Evolutionary conservation across 2,329 filamentous ascomycete species (phyloP).

Genomic region (Ilyonectria mors-panacis): DNA sequence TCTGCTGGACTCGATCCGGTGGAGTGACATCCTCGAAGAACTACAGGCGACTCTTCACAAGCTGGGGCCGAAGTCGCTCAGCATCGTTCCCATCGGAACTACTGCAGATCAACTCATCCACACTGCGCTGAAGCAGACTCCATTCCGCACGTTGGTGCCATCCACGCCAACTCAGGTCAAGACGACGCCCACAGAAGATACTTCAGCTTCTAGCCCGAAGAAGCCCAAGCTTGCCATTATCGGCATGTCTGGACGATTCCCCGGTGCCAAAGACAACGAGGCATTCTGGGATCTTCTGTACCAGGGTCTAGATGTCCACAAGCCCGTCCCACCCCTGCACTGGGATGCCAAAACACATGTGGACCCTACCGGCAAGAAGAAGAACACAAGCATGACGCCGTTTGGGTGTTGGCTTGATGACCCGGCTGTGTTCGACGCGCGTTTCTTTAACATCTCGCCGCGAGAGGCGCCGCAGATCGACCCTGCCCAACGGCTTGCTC

Average conservation of each 20-base stretch:
- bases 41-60: constrained; percentile 13
- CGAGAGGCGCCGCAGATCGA: constrained; percentile 62
- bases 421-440: constrained; percentile 76
- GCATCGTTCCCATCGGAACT: constrained; percentile 23
- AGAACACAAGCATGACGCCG: constrained; percentile 68
- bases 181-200: rapidly evolving
- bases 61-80: constrained; percentile 23
- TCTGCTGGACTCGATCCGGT: constrained; percentile 33
- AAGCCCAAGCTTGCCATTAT: constrained; percentile 66
- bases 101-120: constrained; percentile 41
- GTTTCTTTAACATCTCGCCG: constrained; percentile 81
- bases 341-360: constrained; percentile 43
- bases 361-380: constrained; percentile 72
- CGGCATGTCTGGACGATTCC: constrained; percentile 76
- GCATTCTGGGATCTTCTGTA: constrained; percentile 76
- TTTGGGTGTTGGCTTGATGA: constrained; percentile 70
- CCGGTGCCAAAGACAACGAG: constrained; percentile 71
- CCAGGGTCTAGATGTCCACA: constrained; percentile 75
- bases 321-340: constrained; percentile 59
- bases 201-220: neutral
- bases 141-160: constrained; percentile 31
- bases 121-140: constrained; percentile 38
- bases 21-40: constrained; percentile 30
- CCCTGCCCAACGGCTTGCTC: constrained; percentile 75
- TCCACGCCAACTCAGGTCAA: rapidly evolving